Percentiles rank a stretch among this genome's conserved stretches.
Conservation (phyloP, 805 yeast species). For the Grigorovia transvaalensis region DNA sequence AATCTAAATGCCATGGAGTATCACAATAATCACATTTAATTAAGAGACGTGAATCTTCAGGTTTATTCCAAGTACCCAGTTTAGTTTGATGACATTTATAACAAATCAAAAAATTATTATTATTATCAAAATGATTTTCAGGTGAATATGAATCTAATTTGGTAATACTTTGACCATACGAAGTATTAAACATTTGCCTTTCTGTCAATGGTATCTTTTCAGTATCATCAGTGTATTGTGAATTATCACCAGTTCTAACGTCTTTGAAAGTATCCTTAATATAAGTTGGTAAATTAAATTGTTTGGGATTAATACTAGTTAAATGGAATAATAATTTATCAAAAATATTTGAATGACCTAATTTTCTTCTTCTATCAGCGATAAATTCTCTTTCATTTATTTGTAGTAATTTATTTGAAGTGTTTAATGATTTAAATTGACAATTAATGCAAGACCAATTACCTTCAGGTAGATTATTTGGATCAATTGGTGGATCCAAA, state of each 20-base stretch:
- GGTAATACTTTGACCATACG: constrained; percentile 28
- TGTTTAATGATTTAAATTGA: constrained; percentile 31
- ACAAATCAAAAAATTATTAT: constrained; percentile 60
- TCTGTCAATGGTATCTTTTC: constrained; percentile 34
- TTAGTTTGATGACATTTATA: constrained; percentile 69
- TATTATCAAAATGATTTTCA: constrained; percentile 36
- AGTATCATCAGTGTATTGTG: constrained; percentile 59
- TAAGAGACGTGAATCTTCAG: constrained; percentile 39
- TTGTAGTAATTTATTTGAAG: constrained; percentile 15
- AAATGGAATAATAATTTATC: constrained; percentile 49
- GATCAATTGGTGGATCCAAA: constrained; percentile 81
- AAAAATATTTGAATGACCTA: constrained; percentile 30
- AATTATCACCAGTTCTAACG: constrained; percentile 54
- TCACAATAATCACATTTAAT: constrained; percentile 78
- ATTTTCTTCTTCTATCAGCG: constrained; percentile 3
- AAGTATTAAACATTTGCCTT: constrained; percentile 38
- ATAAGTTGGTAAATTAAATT: constrained; percentile 55
- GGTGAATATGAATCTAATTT: constrained; percentile 38
- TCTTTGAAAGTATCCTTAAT: constrained; percentile 65
- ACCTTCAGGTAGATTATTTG: constrained; percentile 66
- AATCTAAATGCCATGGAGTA: constrained; percentile 80
- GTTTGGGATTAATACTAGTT: constrained; percentile 52
- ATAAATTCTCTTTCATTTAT: constrained; percentile 17
- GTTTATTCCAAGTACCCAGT: constrained; percentile 33
- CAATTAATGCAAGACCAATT: constrained; percentile 88